Percentiles rank a stretch among this genome's conserved stretches.
These are phyloP conservation scores for Candida stauntonica DNA, from an alignment of 805 yeast species.

Conservation along the genomic window DNA sequence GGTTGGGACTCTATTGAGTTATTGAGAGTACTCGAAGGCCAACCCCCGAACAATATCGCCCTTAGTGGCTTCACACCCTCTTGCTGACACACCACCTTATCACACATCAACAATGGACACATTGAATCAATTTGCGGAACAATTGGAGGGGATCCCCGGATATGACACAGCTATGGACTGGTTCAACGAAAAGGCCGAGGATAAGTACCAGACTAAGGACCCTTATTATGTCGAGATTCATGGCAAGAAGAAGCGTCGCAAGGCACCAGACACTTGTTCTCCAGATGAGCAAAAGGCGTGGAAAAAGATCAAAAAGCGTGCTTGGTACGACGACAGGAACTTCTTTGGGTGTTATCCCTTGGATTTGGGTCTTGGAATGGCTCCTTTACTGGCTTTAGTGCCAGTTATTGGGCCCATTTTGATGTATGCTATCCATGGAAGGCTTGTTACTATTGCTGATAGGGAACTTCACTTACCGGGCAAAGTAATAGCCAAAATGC, in stretches of 20 bases:
- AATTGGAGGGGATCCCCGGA: slow-evolving; percentile 52
- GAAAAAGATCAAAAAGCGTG: slow-evolving; percentile 68
- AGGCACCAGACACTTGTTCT: slow-evolving; percentile 54
- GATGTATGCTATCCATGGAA: slow-evolving; percentile 75
- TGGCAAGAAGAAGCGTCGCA: slow-evolving; percentile 53
- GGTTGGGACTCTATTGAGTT: too few relatives aligned
- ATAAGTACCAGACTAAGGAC: slow-evolving; percentile 56
- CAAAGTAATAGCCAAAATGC: slow-evolving; percentile 60
- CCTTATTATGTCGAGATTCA: slow-evolving; percentile 56
- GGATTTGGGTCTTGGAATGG: slow-evolving; percentile 75
- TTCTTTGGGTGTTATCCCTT: slow-evolving; percentile 73
- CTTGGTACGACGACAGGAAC: slow-evolving; percentile 86
- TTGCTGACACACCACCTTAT: not conserved
- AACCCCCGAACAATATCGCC: too few relatives aligned
- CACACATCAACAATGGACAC: slow-evolving; percentile 27
- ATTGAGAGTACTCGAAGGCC: too few relatives aligned
- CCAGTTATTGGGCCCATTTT: slow-evolving; percentile 84
- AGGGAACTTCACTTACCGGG: slow-evolving; percentile 53
- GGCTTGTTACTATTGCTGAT: slow-evolving; percentile 59
- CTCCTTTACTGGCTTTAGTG: slow-evolving; percentile 63
- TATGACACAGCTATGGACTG: slow-evolving; percentile 49
- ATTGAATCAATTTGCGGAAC: slow-evolving; percentile 22
- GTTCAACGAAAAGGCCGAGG: slow-evolving; percentile 65
- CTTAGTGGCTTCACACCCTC: too few relatives aligned
- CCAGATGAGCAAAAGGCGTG: slow-evolving; percentile 61